Evolutionary conservation across 78 protist genomes (phyloP).

Genomic region (Dictyostelium brefeldianum): DNA sequence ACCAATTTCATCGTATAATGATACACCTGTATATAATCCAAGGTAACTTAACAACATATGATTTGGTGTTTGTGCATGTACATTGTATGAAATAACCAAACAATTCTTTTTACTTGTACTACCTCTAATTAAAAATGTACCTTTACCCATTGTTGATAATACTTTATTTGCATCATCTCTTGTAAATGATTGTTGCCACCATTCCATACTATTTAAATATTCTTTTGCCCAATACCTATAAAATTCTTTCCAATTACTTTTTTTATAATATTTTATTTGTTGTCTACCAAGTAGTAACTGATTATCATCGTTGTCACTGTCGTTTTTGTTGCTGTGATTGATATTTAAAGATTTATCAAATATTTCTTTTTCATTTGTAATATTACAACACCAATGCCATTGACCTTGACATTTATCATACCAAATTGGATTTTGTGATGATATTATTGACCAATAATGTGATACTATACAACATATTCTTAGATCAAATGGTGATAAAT

Average conservation of each 20-base stretch:
- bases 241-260: slow-evolving; percentile 81
- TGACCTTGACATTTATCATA: slow-evolving; percentile 65
- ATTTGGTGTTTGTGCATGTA: slow-evolving; percentile 39
- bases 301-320: not conserved
- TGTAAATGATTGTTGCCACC: slow-evolving; percentile 55
- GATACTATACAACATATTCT: slow-evolving; percentile 30
- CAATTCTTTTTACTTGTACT: slow-evolving; percentile 51
- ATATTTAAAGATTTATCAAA: not conserved
- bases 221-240: slow-evolving; percentile 65
- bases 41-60: slow-evolving; percentile 65
- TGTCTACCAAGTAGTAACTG: no score
- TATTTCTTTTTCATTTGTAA: slow-evolving; percentile 53
- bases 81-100: slow-evolving; percentile 70
- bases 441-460: slow-evolving; percentile 33
- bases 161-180: slow-evolving; percentile 41
- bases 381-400: slow-evolving; percentile 55
- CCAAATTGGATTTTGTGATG: slow-evolving; percentile 33
- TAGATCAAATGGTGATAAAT: slow-evolving; percentile 60
- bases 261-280: no score
- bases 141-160: slow-evolving; percentile 51
- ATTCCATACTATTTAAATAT: slow-evolving; percentile 54
- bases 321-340: no score
- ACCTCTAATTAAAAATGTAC: slow-evolving; percentile 50
- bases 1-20: slow-evolving; percentile 57
- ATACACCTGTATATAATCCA: slow-evolving; percentile 62